Base-by-base conservation (phyloP, 2,329 filamentous ascomycete genomes). In the Cadophora luteo-olivacea region DNA sequence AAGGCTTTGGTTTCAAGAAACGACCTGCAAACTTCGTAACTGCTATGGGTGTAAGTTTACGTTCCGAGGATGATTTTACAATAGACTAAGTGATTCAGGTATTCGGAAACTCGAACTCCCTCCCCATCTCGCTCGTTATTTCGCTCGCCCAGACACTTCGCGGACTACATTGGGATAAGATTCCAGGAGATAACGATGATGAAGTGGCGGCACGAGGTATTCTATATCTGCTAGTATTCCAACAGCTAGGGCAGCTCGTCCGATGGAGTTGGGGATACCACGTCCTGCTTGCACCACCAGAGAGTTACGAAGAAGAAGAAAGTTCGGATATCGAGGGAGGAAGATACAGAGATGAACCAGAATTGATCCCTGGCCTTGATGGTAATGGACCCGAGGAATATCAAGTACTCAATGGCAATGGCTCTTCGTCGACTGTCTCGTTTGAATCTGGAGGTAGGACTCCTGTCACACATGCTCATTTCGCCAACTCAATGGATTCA, bases 201-300 rank as follows among this genome's bases (percentile, higher is more conserved):
- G 93, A 98, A 79, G 96, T 99, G 24, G 94, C 89, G 29, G 95
- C 96, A 2, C 89, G 96, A 70, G 96, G 96, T 69, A 98, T 99
- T 70, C 83, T 99, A 0, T 99, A 99, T 77, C 86, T 99, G 12
- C 85, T 99, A 70, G 97, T 99, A 73, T 99, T 99, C 82, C 96
- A 99, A 81, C 96, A 99, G 79, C 87, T 99, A 3, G 96, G 96
- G 25, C 96, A 99, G 80, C 84, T 98, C 32, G 90, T 99, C 24
- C 89, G 96, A 68, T 99, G 96, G 96, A 97, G 93, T 71, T 99
- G 96, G 96, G 96, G 96, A 12, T 98, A 97, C 80, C 94, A 97
- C 75, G 90, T 98, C 48, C 84, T 99, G 22, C 84, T 99, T n/a
- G 94, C 94, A 22, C 93, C 95, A 22, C 91, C 93, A 73, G 89